Conservation (phyloP, 2,329 filamentous ascomycete species). For the Ophioceras dolichostomum region DNA sequence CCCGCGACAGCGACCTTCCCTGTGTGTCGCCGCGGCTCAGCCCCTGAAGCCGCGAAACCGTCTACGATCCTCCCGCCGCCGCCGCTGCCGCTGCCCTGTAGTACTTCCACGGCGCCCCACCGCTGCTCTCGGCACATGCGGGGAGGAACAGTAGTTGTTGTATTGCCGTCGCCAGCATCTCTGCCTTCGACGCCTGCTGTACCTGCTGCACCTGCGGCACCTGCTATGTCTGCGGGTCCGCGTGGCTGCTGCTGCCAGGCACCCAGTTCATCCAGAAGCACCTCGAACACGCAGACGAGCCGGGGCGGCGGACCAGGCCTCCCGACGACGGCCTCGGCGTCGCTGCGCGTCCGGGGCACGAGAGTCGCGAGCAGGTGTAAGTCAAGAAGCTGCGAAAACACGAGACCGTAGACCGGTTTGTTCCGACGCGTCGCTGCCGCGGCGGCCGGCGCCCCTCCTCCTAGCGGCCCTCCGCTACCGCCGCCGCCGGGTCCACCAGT, state of each 20-base stretch:
- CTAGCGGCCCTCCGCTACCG: background rate
- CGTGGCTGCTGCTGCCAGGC: too few relatives aligned
- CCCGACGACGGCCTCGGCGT: constrained; percentile 21
- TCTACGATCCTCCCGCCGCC: constrained; percentile 23
- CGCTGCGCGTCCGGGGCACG: constrained; percentile 25
- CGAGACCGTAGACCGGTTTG: constrained; percentile 39
- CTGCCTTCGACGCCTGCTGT: constrained; percentile 7
- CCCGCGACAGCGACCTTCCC: background rate
- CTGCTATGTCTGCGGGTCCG: too few relatives aligned
- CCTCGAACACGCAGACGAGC: constrained; percentile 34
- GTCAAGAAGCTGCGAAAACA: constrained; percentile 42
- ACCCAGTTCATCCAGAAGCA: constrained; percentile 37
- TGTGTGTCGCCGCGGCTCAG: background rate
- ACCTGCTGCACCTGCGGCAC: too few relatives aligned
- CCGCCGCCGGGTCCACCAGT: background rate
- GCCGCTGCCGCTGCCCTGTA: too few relatives aligned
- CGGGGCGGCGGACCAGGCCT: constrained; percentile 5
- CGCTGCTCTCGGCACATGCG: constrained; percentile 35
- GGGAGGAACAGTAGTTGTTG: too few relatives aligned
- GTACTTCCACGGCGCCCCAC: constrained; percentile 39
- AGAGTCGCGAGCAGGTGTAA: constrained; percentile 39
- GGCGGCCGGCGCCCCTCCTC: background rate
- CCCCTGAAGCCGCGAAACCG: constrained; percentile 16
- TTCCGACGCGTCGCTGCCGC: constrained; percentile 15
- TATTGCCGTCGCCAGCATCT: too few relatives aligned